Evolutionary conservation across 306 rosid genomes (phyloP), one percentile per base, ranked within the genome.

Genomic region (Urtica urens): DNA sequence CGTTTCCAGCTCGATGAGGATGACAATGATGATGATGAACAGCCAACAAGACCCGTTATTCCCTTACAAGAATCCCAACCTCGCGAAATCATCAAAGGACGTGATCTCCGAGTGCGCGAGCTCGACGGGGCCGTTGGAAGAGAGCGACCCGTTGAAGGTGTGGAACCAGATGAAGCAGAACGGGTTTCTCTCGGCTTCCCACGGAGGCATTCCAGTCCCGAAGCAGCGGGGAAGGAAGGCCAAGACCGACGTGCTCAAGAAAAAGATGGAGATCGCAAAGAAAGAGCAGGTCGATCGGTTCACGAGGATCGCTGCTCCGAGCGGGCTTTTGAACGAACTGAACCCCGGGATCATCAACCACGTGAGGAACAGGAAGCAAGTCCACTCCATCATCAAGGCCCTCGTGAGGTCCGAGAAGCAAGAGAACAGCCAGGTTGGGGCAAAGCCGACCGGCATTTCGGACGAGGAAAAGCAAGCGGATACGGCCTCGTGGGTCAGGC

Each of bases 281-380:
- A 82, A 53, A 57, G 99, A 92, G 52, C 94, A 92, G 67, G 76
- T 82, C 16, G 81, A 58, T 62, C 66, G 77, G 72, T 92, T 92
- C 18, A 64, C 94, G 1, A 85, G 82, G 79, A 69, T 85, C 58
- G 99, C 96, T 46, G 99, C 99, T 69, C 99, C 99, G 46, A 85
- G 94, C 80, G 99, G 99, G 55, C 72, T 92, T 63, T 76, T 92
- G 50, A 82, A 69, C 64, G 96, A 74, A n/a, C 67, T 92, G 65
- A 92, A 92, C 70, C 99, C 99, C 5, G 95, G 96, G 68, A 92
- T 92, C 46, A 92, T 92, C 59, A 92, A 92, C 72, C 99, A 92
- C 65, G 99, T 92, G 39, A 77, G 99, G 71, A 92, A 92, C 54
- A 75, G 75, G 52, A 92, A 85, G 52, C 96, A 92, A 63, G 99